Evolutionary conservation across 495 filamentous ascomycete genomes (phyloP), one percentile per base, ranked within the genome.

Genomic region (Neurospora sp.): DNA sequence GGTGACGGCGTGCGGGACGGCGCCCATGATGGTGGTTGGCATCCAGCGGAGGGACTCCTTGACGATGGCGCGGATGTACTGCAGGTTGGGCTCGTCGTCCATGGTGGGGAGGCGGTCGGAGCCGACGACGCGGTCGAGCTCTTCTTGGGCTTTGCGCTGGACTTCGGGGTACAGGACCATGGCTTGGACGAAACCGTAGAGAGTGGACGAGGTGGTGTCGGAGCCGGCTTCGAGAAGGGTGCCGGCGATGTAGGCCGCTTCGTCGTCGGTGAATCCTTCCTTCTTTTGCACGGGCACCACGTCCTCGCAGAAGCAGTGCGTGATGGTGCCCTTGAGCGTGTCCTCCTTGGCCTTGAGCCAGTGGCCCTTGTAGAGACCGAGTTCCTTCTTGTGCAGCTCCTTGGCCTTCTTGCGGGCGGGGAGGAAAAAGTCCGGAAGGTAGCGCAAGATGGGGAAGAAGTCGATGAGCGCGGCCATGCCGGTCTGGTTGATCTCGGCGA

Each of bases 1-100:
- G 12, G 72, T 83, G 0, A 83, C 80, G 6, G 80, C 76, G 77
- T 93, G 90, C 0, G 89, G 86, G 18, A 91, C 77, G 9, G 76
- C 79, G 59, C 88, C 88, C 73, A 87, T 78, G 27, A 87, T 83
- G 16, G 86, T 85, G 71, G 87, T 84, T 22, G 89, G 89, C 72
- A 87, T 82, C 88, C 88, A 90, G 71, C 89, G 83, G 31, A 91
- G 82, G 4, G 82, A 82, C 74, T 91, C 89, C 76, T 88, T 89
- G 71, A 87, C 81, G 44, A 86, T 81, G 9, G 78, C 81, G 68
- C 75, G 77, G 69, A 86, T 82, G 76, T 89, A 90, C 8, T 86
- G 88, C 6, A 90, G 81, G 61, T 83, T 75, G 16, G 61, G 69
- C 75, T 85, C 79, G 76, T 90, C 88, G 9, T 81, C 80, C 79